Base-by-base conservation (phyloP, 2,329 filamentous ascomycete genomes). In the Apiospora malaysiana region DNA sequence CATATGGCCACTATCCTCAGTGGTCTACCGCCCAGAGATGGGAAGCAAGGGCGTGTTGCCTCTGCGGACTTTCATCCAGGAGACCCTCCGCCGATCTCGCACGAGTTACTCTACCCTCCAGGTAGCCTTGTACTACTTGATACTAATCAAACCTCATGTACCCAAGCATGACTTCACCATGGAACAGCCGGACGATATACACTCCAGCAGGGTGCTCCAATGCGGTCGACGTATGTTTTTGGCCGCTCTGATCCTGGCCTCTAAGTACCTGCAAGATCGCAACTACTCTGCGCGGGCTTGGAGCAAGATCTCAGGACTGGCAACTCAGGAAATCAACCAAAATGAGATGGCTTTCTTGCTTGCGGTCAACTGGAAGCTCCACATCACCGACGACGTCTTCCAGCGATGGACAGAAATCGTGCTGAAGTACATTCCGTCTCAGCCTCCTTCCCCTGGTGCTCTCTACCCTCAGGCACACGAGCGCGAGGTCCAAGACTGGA, bases 291-390 rank as follows among this genome's bases (percentile, higher is more conserved):
- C 96, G 67, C 92, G 95, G 70, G 96, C 96, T 56, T 99, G 96
- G 96, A 98, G 95, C 82, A 98, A 97, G 86, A 99, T 99, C 76
- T 98, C 96, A 23, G 96, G 96, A n/a, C 86, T 99, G 71, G 94
- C 93, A 80, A 95, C 94, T 4, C 86, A 89, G 70, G 96, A 99
- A 83, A 98, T 99, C 82, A 98, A 98, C 83, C 92, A 94, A 79
- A 98, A 98, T 81, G 96, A 99, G 84, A 92, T 97, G 81, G 91
- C 93, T 23, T 99, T 98, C 80, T 88, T 99, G 66, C 85, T 92
- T 72, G 93, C 95, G 65, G 94, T 99, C 73, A 92, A 94, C 81
- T 99, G 95, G 95, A 94, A 94, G 78, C 89, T 99, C 42, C 96
- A 99, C 81, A 95, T 99, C 74, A 92, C 94, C 0, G 94, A 98